A percentile compares a stretch with the other conserved stretches of the same genome.
Conservation (phyloP, 2,329 filamentous ascomycete genomes). For the Alternaria gaisen region DNA sequence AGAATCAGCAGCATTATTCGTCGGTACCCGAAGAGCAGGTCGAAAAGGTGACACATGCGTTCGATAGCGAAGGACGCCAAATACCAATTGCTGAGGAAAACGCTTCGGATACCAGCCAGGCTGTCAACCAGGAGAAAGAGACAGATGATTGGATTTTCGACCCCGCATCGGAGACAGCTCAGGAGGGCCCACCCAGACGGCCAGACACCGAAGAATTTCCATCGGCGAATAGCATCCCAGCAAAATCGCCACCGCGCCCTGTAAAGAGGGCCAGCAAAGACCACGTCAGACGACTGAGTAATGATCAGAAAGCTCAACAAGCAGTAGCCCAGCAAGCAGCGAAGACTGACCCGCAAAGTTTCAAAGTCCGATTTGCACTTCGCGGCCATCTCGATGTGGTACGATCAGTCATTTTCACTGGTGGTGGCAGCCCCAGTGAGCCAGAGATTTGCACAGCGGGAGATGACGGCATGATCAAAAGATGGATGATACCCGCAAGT, state of each 20-base stretch:
- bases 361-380: constrained; percentile 92
- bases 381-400: constrained; percentile 94
- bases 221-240: constrained; percentile 75
- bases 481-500: constrained; percentile 90
- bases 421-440: constrained; percentile 92
- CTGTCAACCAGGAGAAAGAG: constrained; percentile 58
- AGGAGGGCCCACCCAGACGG: constrained; percentile 65
- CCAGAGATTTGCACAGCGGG: constrained; percentile 96
- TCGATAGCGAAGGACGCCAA: constrained; percentile 66
- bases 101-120: constrained; percentile 43
- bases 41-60: constrained; percentile 66
- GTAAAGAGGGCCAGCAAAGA: constrained; percentile 75
- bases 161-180: constrained; percentile 66
- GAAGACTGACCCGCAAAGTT: constrained; percentile 76
- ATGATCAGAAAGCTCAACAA: constrained; percentile 68
- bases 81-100: constrained; percentile 57
- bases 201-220: constrained; percentile 92
- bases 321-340: constrained; percentile 46
- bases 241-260: constrained; percentile 79
- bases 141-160: constrained; percentile 93
- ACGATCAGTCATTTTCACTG: constrained; percentile 93
- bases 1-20: constrained; percentile 51
- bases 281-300: constrained; percentile 66
- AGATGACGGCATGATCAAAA: constrained; percentile 94
- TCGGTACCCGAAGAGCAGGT: constrained; percentile 62